Conservation (phyloP, 2,329 filamentous ascomycete genomes). For the Scorias spongiosa region DNA sequence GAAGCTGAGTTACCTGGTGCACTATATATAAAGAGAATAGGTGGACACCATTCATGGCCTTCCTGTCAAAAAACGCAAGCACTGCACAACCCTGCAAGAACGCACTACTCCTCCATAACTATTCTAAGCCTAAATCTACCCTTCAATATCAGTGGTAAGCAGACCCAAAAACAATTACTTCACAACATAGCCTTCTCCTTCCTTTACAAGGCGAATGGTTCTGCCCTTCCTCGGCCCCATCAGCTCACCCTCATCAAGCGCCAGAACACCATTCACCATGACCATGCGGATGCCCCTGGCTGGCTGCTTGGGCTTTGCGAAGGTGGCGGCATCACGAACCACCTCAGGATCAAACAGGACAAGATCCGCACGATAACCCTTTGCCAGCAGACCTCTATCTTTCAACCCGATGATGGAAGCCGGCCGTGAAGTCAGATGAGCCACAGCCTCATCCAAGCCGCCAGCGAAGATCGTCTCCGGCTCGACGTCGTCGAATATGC, state of each 20-base stretch:
- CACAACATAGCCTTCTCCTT: conserved; percentile 4
- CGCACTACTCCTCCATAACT: no score
- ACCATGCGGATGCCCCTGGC: conserved; percentile 13
- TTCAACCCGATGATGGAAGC: conserved; percentile 9
- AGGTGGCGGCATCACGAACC: conserved; percentile 14
- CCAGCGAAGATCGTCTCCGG: conserved; percentile 13
- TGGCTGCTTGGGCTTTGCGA: conserved; percentile 11
- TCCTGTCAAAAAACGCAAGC: no score
- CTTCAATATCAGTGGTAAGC: no score
- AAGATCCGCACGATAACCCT: conserved; percentile 13
- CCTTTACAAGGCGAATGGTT: conserved; percentile 9
- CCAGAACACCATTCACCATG: conserved; percentile 13
- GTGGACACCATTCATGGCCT: no score
- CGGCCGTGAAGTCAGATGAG: conserved; percentile 13
- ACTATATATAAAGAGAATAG: no score
- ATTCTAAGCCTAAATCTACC: no score
- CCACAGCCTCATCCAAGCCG: conserved; percentile 14
- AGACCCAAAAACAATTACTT: background rate
- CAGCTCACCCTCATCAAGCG: conserved; percentile 11
- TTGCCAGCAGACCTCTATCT: conserved; percentile 11
- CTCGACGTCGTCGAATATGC: conserved; percentile 7
- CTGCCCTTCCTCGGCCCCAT: conserved; percentile 9
- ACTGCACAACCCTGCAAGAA: no score
- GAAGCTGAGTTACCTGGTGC: no score
- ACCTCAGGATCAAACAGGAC: conserved; percentile 12